phyloP scores from a whole-genome alignment of 2,329 filamentous ascomycete species.

The Trichoderma afroharzianum region DNA sequence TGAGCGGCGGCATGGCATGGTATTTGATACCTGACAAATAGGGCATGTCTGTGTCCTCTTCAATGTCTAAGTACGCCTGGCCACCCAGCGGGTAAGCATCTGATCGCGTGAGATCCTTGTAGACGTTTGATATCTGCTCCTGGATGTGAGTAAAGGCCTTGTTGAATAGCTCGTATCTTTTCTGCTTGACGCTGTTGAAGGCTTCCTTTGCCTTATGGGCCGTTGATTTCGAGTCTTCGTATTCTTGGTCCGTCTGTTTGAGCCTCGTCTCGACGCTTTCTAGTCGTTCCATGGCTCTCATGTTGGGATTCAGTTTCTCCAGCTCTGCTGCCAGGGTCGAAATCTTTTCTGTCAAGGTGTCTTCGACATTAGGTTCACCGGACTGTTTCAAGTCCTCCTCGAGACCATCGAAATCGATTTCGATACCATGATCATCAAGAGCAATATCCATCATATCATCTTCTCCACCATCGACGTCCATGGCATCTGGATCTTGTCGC shows the following conservation, averaged over 20 bases:
- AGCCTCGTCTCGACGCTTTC: slow-evolving; percentile 81
- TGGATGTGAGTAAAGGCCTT: slow-evolving; percentile 93
- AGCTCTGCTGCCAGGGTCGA: slow-evolving; percentile 70
- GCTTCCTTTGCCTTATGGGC: slow-evolving; percentile 74
- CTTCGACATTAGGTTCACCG: slow-evolving; percentile 67
- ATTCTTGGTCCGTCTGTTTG: slow-evolving; percentile 81
- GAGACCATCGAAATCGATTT: slow-evolving; percentile 77
- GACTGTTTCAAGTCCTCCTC: slow-evolving; percentile 80
- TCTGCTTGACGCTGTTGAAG: slow-evolving; percentile 77
- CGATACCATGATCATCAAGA: slow-evolving; percentile 86
- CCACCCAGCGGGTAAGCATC: slow-evolving; percentile 92
- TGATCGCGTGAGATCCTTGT: slow-evolving; percentile 90
- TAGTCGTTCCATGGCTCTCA: slow-evolving; percentile 89
- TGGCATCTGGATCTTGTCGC: slow-evolving; percentile 76
- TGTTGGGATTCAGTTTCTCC: slow-evolving; percentile 94
- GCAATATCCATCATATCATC: slow-evolving; percentile 59
- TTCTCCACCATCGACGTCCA: slow-evolving; percentile 80
- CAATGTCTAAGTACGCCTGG: slow-evolving; percentile 80
- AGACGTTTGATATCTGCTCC: slow-evolving; percentile 89
- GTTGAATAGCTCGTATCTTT: slow-evolving; percentile 87
- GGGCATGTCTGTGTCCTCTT: slow-evolving; percentile 91
- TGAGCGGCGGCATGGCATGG: slow-evolving; percentile 96
- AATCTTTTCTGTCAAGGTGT: slow-evolving; percentile 74
- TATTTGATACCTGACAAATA: slow-evolving; percentile 97
- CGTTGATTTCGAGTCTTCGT: slow-evolving; percentile 73